Percentiles rank a stretch among this genome's conserved stretches.
Conservation (phyloP, 345 rosid genomes). For the Syzygium grande region DNA sequence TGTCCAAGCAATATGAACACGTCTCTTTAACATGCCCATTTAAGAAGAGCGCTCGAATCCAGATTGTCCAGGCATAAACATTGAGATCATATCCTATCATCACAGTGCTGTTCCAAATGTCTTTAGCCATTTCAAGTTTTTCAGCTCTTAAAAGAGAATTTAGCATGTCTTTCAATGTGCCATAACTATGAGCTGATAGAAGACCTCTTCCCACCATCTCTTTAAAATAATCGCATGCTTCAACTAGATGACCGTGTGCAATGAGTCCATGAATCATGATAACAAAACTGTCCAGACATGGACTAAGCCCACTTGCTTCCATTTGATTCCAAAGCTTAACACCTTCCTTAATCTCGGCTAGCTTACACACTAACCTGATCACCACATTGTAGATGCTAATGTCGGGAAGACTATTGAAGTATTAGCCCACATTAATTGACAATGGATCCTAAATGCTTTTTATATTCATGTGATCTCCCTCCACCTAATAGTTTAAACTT, state of each 20-base stretch:
- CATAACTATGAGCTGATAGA: conserved; percentile 57
- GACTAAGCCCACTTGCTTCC: conserved; percentile 58
- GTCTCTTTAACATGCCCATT: conserved; percentile 83
- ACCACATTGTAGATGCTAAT: conserved; percentile 45
- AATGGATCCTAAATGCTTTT: too few relatives aligned
- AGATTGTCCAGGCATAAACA: conserved; percentile 73
- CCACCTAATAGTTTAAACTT: too few relatives aligned
- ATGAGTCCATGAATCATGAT: conserved; percentile 64
- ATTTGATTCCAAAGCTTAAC: conserved; percentile 59
- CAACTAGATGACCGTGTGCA: conserved; percentile 47
- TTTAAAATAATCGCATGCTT: conserved; percentile 65
- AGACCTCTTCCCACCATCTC: conserved; percentile 81
- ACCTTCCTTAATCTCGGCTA: conserved; percentile 64
- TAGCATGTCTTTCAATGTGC: conserved; percentile 55
- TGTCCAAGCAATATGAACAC: conserved; percentile 68
- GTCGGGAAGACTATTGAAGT: conserved; percentile 20
- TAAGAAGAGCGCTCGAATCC: conserved; percentile 86
- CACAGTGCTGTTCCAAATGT: conserved; percentile 64
- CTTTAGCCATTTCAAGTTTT: conserved; percentile 77
- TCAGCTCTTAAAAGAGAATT: conserved; percentile 54
- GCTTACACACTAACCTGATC: conserved; percentile 65
- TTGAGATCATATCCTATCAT: conserved; percentile 68
- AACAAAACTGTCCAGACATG: conserved; percentile 65
- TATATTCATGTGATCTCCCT: too few relatives aligned
- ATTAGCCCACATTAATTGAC: too few relatives aligned